Conservation (phyloP, 2,329 filamentous ascomycete species). For the Colletotrichum sp. region DNA sequence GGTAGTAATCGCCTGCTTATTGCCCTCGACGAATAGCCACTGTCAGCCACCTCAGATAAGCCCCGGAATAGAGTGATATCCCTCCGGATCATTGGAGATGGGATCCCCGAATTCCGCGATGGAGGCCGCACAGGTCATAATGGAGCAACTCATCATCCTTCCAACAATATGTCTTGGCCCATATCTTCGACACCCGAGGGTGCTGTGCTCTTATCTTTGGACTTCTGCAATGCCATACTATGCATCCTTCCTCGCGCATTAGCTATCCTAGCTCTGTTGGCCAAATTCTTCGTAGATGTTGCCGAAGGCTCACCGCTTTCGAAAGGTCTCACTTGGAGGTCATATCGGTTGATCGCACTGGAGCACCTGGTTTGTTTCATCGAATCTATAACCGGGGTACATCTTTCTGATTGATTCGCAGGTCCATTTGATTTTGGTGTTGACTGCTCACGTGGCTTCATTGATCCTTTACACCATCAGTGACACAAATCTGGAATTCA, state of each 20-base stretch:
- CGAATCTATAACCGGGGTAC: background rate
- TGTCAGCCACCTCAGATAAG: background rate
- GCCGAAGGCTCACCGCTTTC: background rate
- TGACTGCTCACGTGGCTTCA: background rate
- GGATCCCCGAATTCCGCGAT: background rate
- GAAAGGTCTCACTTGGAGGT: background rate
- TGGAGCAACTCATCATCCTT: background rate
- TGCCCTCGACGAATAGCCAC: background rate
- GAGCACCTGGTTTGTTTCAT: background rate
- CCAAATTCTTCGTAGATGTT: background rate
- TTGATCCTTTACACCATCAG: background rate
- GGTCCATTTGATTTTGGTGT: background rate
- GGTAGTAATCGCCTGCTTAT: background rate
- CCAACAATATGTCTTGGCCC: background rate
- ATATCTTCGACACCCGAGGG: background rate
- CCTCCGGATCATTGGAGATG: background rate
- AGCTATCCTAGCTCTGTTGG: background rate
- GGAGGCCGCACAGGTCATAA: background rate
- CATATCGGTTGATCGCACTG: background rate
- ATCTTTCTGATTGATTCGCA: background rate
- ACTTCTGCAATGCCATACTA: background rate
- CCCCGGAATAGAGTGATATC: background rate
- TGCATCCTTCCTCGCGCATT: background rate
- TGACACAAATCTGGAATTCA: background rate
- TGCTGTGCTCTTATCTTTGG: background rate